Evolutionary conservation across 2,329 filamentous ascomycete genomes (phyloP), one percentile per base, ranked within the genome.

Genomic region (Colletotrichum sansevieriae): DNA sequence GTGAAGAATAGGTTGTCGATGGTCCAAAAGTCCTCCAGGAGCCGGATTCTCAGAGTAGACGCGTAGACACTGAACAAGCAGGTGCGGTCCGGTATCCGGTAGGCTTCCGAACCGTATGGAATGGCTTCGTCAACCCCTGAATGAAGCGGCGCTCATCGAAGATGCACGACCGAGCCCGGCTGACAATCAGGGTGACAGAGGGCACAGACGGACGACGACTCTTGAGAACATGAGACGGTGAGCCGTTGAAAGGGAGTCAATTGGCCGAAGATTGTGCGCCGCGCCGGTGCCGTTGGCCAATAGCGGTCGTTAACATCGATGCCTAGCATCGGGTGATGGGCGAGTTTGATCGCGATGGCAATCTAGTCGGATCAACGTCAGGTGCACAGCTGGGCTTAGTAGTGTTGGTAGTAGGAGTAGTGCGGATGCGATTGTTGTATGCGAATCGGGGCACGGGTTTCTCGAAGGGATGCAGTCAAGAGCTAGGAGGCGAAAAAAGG

Each of bases 191-290:
- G 57, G 9, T 11, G 8, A 22, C 22, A 59, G 12, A 37, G 33
- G 35, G 18, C 20, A 18, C 43, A 12, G 29, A 49, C 57, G 20
- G 44, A 59, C 8, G 56, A 37, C 43, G 25, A 22, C 44, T 11
- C 57, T 20, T 39, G n/a, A 37, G 47, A 60, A 60, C 57, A 51
- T 51, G 44, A 60, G 57, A 60, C 44, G 57, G 57, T 41, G 29
- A 39, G 57, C 35, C 57, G 57, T 60, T 60, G 44, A 18, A 44
- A 49, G 44, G 13, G 46, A 39, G 29, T 13, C 46, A 13, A 60
- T 51, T 51, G 57, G 57, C 13, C 37, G 29, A 18, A 25, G 57
- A 60, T 51, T 18, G 44, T 59, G 18, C 43, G 56, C 51, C 25
- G 43, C 43, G 13, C 33, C 57, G 35, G 33, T 9, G 46, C 44